Evolutionary conservation across 2,329 filamentous ascomycete genomes (phyloP).

Genomic region (Microcyclospora pomicola): DNA sequence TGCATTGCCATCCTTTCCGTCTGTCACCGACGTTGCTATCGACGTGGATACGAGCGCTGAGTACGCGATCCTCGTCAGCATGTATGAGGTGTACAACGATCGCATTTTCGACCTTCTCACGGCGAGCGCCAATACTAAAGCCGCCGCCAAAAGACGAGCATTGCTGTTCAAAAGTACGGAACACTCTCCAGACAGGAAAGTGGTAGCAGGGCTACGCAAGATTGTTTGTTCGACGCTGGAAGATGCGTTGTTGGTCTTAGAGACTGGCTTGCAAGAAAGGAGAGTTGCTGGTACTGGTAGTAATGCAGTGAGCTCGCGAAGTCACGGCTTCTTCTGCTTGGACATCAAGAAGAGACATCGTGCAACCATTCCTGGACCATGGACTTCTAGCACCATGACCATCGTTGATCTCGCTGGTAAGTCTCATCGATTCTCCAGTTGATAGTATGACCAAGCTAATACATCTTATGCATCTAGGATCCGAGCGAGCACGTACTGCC

Average conservation of each 20-base stretch:
- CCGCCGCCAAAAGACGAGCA: conserved; percentile 51
- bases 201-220: conserved; percentile 84
- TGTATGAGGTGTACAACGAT: conserved; percentile 99
- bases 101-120: conserved; percentile 88
- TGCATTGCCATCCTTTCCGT: conserved; percentile 58
- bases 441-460: conserved; percentile 9
- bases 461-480: conserved; percentile 38
- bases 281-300: conserved; percentile 81
- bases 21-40: conserved; percentile 57
- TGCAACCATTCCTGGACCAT: conserved; percentile 40
- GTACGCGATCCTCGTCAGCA: conserved; percentile 80
- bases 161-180: conserved; percentile 89
- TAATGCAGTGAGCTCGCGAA: conserved; percentile 83
- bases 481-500: conserved; percentile 80
- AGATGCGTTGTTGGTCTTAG: conserved; percentile 79
- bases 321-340: conserved; percentile 90
- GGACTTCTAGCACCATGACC: conserved; percentile 67
- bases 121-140: conserved; percentile 40
- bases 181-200: conserved; percentile 74
- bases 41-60: conserved; percentile 56
- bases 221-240: conserved; percentile 69
- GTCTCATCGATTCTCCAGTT: conserved; percentile 16
- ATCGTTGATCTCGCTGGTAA: conserved; percentile 77
- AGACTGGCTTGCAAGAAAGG: conserved; percentile 75
- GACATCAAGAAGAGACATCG: conserved; percentile 74